Evolutionary conservation across 331 rosid species (phyloP).

Genomic region (Acacia concinna): DNA sequence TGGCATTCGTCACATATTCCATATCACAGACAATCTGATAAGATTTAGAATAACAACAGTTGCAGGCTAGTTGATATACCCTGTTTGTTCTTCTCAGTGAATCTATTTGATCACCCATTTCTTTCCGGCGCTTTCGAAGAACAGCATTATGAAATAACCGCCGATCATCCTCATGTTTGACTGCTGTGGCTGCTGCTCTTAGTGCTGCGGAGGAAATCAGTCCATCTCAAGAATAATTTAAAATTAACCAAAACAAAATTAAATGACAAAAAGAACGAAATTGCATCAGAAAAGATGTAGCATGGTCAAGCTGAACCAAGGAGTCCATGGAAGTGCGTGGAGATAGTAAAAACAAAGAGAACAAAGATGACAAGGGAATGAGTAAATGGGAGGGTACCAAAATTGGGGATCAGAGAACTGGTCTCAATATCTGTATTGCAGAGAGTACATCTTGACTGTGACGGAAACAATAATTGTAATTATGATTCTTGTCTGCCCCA

Average conservation of each 20-base stretch:
- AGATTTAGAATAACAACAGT: constrained; percentile 6
- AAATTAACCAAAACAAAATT: background rate
- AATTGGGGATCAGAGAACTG: constrained; percentile 77
- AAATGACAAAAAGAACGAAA: constrained; percentile 20
- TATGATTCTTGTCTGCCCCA: constrained; percentile 45
- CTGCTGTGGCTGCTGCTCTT: constrained; percentile 95
- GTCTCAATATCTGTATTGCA: constrained; percentile 82
- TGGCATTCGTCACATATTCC: background rate
- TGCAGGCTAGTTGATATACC: constrained; percentile 47
- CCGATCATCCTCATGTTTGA: constrained; percentile 86
- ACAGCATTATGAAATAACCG: constrained; percentile 92
- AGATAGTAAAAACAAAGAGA: constrained; percentile 17
- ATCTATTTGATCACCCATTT: constrained; percentile 81
- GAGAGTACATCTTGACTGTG: constrained; percentile 88
- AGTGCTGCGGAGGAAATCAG: constrained; percentile 63
- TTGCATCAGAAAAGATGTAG: constrained; percentile 28
- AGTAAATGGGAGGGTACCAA: constrained; percentile 54
- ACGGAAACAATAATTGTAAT: constrained; percentile 52
- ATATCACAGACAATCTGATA: constrained; percentile 23
- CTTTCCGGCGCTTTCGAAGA: constrained; percentile 91
- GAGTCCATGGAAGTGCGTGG: background rate
- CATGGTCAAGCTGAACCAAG: constrained; percentile 17
- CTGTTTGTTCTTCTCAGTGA: constrained; percentile 74
- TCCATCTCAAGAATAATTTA: constrained; percentile 13
- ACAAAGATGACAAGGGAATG: constrained; percentile 10